phyloP scores from a whole-genome alignment of 495 filamentous ascomycete genomes.

The Haplographium delicatum region DNA sequence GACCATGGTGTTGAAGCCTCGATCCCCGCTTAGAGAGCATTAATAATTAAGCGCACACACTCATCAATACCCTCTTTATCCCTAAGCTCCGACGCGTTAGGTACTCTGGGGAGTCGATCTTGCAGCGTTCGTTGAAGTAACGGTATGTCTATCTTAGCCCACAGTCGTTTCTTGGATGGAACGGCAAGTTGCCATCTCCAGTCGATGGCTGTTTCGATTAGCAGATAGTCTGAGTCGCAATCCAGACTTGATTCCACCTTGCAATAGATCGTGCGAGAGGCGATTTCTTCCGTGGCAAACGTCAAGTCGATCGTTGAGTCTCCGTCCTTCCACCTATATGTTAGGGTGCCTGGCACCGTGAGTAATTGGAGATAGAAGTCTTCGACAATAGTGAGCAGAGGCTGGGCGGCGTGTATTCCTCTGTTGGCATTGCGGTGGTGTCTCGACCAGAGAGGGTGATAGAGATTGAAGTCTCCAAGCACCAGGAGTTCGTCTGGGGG shows the following conservation, averaged over 20 bases:
- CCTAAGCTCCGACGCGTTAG: not conserved
- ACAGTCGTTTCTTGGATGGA: not conserved
- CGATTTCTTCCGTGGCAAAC: not conserved
- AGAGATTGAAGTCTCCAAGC: slow-evolving; percentile 27
- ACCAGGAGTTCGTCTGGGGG: slow-evolving; percentile 13
- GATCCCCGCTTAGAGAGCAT: not conserved
- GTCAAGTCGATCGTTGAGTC: not conserved
- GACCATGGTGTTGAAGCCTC: not conserved
- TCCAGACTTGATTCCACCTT: not conserved
- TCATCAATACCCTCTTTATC: not conserved
- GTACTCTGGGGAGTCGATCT: not conserved
- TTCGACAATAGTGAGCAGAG: slow-evolving; percentile 8
- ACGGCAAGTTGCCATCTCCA: not conserved
- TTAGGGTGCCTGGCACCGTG: slow-evolving; percentile 4
- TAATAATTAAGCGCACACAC: not conserved
- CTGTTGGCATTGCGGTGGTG: slow-evolving; percentile 6
- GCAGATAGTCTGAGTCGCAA: not conserved
- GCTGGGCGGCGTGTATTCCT: slow-evolving; percentile 13
- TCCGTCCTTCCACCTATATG: slow-evolving; percentile 3
- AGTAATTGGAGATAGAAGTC: slow-evolving; percentile 6
- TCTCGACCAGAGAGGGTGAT: slow-evolving; percentile 19
- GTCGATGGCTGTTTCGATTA: not conserved
- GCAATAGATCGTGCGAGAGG: not conserved
- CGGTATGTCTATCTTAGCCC: not conserved
- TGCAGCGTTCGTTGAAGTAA: not conserved